Conservation (phyloP, 2,329 filamentous ascomycete species). For the Epichloe amarillans region DNA sequence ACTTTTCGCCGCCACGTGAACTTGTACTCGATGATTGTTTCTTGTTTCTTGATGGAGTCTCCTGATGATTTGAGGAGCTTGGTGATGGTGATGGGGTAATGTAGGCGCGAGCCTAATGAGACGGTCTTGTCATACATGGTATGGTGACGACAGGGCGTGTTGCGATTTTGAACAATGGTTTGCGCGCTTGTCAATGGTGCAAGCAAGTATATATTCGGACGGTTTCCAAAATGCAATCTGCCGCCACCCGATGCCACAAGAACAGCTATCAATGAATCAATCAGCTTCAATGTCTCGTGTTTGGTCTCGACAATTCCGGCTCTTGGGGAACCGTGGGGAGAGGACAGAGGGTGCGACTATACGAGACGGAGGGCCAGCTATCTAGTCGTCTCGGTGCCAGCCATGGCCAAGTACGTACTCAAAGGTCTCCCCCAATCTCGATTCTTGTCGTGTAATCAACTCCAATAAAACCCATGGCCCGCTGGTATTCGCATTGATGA, state of each 20-base stretch:
- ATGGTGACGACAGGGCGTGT: not conserved
- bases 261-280: not conserved
- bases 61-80: slow-evolving; percentile 66
- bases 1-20: slow-evolving; percentile 71
- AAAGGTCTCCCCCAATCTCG: slow-evolving; percentile 17
- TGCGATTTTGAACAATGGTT: not conserved
- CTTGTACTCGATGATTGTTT: slow-evolving; percentile 73
- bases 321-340: not conserved
- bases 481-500: slow-evolving; percentile 1
- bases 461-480: slow-evolving; percentile 24
- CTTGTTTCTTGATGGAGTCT: slow-evolving; percentile 62
- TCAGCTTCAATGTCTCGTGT: not conserved
- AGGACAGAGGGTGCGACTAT: no score
- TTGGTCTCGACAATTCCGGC: not conserved
- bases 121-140: slow-evolving; percentile 30
- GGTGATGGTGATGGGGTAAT: slow-evolving; percentile 88
- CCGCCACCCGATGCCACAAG: not conserved
- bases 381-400: not conserved
- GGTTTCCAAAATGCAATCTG: not conserved
- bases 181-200: not conserved
- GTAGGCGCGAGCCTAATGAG: slow-evolving; percentile 49
- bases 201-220: not conserved
- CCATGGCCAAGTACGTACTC: slow-evolving; percentile 11
- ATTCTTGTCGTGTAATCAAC: slow-evolving; percentile 16
- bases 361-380: not conserved